Base-by-base conservation (phyloP, 257 asterid genomes). In the Solanum tarijense region DNA sequence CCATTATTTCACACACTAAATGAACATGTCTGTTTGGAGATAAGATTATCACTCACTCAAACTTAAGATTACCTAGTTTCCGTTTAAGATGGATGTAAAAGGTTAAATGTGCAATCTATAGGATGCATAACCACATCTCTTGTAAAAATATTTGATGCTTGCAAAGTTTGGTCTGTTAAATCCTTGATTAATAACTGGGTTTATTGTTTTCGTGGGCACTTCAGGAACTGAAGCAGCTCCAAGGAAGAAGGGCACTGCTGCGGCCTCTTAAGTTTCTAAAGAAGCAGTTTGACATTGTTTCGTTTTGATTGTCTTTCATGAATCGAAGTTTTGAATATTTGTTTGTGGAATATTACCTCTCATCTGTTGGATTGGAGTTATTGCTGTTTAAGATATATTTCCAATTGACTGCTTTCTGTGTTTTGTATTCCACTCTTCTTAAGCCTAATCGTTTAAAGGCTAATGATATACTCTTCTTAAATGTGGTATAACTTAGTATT, bases 221-320 rank as follows among this genome's bases (percentile, higher is more conserved):
- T n/a, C 81, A 92, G 92, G 92, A 43, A 92, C 92, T 12, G 88
- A 88, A 86, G 94, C 92, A 38, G 62, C 92, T 27, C 89, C 92
- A 75, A 89, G 92, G 85, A 90, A 89, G 89, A 87, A 88, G 89
- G 90, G 85, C 23, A 36, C 86, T 21, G 90, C 88, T 20, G 91
- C 52, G 1, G 88, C 91, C 72, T 81, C 87, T 60, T 84, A 65
- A 76, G 34, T 86, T 43, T 71, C 55, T 27, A 12, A 29, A 21
- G 10, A 8, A 4, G 72, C 60, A 52, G 38, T 86, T 69, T 43
- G 38, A n/a, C 36, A 0, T 29, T 39, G 83, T 29, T 41, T 71
- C 18, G 1, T 29, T 81, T 16, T 46, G 11, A 81, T 46, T 43
- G 4, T 29, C 3, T 38, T 81, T 46, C 27, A 16, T 31, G 86